Percentiles rank a stretch among this genome's conserved stretches.
Evolutionary conservation across 108 stramenopile species (phyloP).

Genomic region (Tribonema minus): DNA sequence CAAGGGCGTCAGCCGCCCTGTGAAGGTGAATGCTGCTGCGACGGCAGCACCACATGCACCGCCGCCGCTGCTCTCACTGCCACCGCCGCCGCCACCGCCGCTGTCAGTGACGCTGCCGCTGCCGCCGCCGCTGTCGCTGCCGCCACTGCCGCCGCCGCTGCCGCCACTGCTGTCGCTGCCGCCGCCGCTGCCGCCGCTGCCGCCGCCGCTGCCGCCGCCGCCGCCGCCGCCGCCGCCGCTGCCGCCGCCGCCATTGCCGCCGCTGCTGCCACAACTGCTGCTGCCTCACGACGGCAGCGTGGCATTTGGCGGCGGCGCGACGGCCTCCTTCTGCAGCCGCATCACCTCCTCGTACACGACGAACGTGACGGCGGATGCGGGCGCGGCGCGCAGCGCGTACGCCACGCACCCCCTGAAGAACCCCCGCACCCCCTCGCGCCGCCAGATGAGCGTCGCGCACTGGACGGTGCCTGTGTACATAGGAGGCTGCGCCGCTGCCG

Average conservation of each 20-base stretch:
- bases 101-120: not conserved
- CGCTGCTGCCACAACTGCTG: too few species aligned
- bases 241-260: not conserved
- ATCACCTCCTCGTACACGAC: slow-evolving; percentile 75
- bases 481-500: too few species aligned
- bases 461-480: slow-evolving; percentile 69
- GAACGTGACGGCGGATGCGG: slow-evolving; percentile 92
- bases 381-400: slow-evolving; percentile 89
- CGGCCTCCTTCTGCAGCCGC: not conserved
- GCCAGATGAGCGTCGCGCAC: slow-evolving; percentile 63
- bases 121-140: not conserved
- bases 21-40: not conserved
- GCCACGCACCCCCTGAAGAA: slow-evolving; percentile 92
- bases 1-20: too few species aligned
- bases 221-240: not conserved
- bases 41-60: not conserved
- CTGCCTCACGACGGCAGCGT: not conserved
- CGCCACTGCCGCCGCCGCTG: not conserved
- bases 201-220: not conserved
- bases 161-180: not conserved
- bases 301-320: not conserved
- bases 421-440: slow-evolving; percentile 73
- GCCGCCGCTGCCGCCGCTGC: not conserved
- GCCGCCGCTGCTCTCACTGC: not conserved
- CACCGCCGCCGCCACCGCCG: not conserved